phyloP scores from a whole-genome alignment of 371 early-diverging fungal genomes.

The Dichotomocladium elegans region DNA sequence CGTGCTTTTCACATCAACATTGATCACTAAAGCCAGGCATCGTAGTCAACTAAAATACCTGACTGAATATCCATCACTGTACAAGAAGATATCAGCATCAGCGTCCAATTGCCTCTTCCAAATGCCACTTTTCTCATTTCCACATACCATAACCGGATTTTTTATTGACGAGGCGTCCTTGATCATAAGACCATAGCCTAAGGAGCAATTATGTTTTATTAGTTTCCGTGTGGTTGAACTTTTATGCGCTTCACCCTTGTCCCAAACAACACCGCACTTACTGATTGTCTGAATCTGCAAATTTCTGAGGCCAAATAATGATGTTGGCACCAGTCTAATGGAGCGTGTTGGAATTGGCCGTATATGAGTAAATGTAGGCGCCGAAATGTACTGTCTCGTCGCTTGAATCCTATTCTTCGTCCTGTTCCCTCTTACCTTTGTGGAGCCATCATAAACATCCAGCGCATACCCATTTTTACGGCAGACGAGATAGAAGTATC shows the following conservation, averaged over 20 bases:
- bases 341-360: not conserved
- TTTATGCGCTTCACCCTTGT: no score
- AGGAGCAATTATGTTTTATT: no score
- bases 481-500: slow-evolving; percentile 42
- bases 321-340: slow-evolving; percentile 38
- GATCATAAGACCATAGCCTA: slow-evolving; percentile 41
- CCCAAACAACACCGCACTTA: slow-evolving; percentile 13
- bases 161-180: slow-evolving; percentile 40
- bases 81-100: not conserved
- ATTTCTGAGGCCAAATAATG: slow-evolving; percentile 52
- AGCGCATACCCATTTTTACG: slow-evolving; percentile 44
- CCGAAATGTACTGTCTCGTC: no score
- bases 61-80: slow-evolving; percentile 1
- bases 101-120: not conserved
- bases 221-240: no score
- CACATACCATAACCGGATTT: slow-evolving; percentile 47
- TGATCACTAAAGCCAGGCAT: no score
- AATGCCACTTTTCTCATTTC: not conserved
- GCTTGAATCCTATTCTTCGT: no score
- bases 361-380: not conserved
- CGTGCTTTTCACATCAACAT: no score
- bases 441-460: slow-evolving; percentile 48
- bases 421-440: slow-evolving; percentile 38
- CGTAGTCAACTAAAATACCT: no score
- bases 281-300: slow-evolving; percentile 49